Base-by-base conservation (phyloP, 2,329 filamentous ascomycete species). In the Diatrype stigma region DNA sequence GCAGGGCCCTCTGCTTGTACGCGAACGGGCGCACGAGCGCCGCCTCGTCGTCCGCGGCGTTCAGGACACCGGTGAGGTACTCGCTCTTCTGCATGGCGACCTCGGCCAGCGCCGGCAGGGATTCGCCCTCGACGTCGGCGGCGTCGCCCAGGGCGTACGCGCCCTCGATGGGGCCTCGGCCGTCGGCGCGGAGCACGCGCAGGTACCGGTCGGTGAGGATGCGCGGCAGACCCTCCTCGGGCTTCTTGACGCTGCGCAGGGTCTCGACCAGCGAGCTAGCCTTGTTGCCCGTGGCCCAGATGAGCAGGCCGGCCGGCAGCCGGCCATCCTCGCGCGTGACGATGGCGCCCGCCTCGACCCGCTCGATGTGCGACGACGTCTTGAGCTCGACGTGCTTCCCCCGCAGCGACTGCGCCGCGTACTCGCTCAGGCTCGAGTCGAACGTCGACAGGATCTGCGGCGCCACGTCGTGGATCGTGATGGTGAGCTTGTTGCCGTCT, bases 381-480 rank as follows among this genome's bases (percentile, higher is more conserved):
- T 69, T 59, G 23, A 76, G 64, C 45, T 70, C 61, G 6, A 76
- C 64, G 5, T 66, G 59, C 30, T 69, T 63, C 26, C 63, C 60
- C 14, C 64, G 49, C 40, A 75, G 58, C 16, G 65, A 68, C 40
- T 67, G 51, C 42, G 67, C 63, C 1, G 73, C 73, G 50, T 75
- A 74, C 28, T 74, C 66, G 26, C 68, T 64, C 22, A 75, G 57
- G 16, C 66, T 66, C 12, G 64, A 55, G 45, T 75, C 73, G 45
- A 73, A 76, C 0, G 65, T 69, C 7, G 64, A 65, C 28, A 75
- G 58, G 11, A 75, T 70, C 11, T 65, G 56, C 5, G 69, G 64
- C 5, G 72, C 73, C 1, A 75, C 70, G 53, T 75, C 73, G 49
- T 75, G 71, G 37, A 76, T 70, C n/a, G 67, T 66, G 28, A 76